Evolutionary conservation across 23 red algal genomes (phyloP).

Genomic region (Gracilaria domingensis): DNA sequence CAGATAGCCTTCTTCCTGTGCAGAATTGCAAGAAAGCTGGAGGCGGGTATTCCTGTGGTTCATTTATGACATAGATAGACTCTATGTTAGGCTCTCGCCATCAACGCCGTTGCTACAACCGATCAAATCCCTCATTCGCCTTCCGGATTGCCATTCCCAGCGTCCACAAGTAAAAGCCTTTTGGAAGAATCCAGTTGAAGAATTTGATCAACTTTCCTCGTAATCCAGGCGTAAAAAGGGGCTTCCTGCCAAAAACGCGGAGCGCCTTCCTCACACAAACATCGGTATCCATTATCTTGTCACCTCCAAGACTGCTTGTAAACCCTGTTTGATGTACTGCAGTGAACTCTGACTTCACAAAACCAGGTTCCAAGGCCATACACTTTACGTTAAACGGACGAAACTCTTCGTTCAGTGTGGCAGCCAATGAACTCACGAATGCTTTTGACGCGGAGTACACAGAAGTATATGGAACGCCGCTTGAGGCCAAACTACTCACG

Average conservation of each 20-base stretch:
- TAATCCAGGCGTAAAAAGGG: slow-evolving; percentile 15
- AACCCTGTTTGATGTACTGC: neutral
- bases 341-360: slow-evolving; percentile 42
- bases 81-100: neutral
- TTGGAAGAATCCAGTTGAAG: neutral
- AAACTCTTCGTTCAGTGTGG: slow-evolving; percentile 19
- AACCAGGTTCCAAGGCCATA: slow-evolving; percentile 41
- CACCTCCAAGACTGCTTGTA: neutral
- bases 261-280: slow-evolving; percentile 26
- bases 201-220: neutral
- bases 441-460: slow-evolving; percentile 38
- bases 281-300: neutral
- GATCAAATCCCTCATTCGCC: neutral
- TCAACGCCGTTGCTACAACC: neutral
- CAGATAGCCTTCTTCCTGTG: too few species aligned
- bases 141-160: neutral
- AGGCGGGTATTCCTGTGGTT: too few species aligned
- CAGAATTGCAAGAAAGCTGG: too few species aligned
- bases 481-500: slow-evolving; percentile 31
- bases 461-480: slow-evolving; percentile 27
- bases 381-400: neutral
- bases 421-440: slow-evolving; percentile 26
- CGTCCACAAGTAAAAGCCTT: neutral
- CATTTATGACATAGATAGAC: too few species aligned
- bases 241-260: slow-evolving; percentile 5